Evolutionary conservation across 108 stramenopile genomes (phyloP).

Genomic region (Cyclotella kingstonii): DNA sequence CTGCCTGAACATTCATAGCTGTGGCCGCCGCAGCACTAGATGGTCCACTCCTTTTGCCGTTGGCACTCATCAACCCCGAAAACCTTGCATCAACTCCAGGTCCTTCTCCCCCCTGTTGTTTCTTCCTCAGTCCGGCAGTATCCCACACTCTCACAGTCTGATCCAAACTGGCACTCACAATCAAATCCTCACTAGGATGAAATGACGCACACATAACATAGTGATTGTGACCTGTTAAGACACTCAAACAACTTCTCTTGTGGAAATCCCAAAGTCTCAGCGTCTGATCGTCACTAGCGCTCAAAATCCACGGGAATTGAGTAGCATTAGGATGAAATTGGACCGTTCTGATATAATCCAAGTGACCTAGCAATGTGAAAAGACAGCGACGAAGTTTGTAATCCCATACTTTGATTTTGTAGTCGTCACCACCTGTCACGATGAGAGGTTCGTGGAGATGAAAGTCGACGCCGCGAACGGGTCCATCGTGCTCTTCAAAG

Average conservation of each 20-base stretch:
- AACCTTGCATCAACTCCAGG: constrained; percentile 42
- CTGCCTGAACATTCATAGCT: constrained; percentile 91
- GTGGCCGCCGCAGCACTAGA: constrained; percentile 51
- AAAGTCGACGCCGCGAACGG: constrained; percentile 99
- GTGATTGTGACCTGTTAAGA: constrained; percentile 99
- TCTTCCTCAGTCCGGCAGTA: constrained; percentile 96
- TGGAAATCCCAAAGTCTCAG: constrained; percentile 99
- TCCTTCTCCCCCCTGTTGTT: constrained; percentile 68
- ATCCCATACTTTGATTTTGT: constrained; percentile 99
- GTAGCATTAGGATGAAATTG: constrained; percentile 95
- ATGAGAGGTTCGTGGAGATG: constrained; percentile 94
- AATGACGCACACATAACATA: constrained; percentile 99
- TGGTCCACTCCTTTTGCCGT: constrained; percentile 23
- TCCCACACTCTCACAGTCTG: constrained; percentile 99
- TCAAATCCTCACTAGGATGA: constrained; percentile 98
- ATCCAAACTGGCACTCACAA: constrained; percentile 97
- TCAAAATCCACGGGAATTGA: constrained; percentile 96
- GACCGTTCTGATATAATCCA: constrained; percentile 99
- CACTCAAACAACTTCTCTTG: constrained; percentile 93
- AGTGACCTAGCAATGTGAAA: constrained; percentile 96
- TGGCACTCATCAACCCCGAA: constrained; percentile 44
- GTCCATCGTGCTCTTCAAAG: constrained; percentile 99
- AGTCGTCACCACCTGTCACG: constrained; percentile 98
- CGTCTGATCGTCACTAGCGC: constrained; percentile 95
- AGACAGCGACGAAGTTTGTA: constrained; percentile 97